Evolutionary conservation across 805 yeast species (phyloP), one percentile per base, ranked within the genome.

Genomic region (Wickerhamiella dianesei): DNA sequence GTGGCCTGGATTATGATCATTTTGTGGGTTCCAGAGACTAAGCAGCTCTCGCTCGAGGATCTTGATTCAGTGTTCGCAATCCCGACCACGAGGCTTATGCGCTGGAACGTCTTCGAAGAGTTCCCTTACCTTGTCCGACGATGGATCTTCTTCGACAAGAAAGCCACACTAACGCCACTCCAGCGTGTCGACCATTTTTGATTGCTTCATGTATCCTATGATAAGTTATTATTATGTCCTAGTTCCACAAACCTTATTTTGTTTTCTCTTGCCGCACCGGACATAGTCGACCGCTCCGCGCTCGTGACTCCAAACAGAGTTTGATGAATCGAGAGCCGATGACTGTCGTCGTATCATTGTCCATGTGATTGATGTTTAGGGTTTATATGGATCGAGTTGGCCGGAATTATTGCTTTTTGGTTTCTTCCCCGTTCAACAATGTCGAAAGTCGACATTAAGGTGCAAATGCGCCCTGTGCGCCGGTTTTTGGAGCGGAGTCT

Each of bases 21-120:
- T 50, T 60, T 64, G 41, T 64, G 64, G 62, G 62, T 68, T 20
- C 82, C 87, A 2, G 88, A 81, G 59, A 81, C 88, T 2, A 76
- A 76, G 64, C 77, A 76, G 32, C 72, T 78, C 52, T 79, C 89
- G 0, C 72, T 82, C 56, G 92, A 82, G 64, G 86, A 82, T 62
- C 70, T 82, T 59, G 89, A 82, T 59, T 79, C 77, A 44, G 82
- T 82, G 16, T 82, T 82, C 59, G 70, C 69, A 21, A 80, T 79
- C 17, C 69, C 80, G 9, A 59, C 75, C 32, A 47, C 60, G 25
- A 63, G 70, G 46, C 82, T 78, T 57, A 80, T 82, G 45, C 50
- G 57, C n/a, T 73, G 71, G 55, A 74, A 71, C 56, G 50, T 71
- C 40, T 58, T 56, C 48, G 25, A 48, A 21, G 45, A 21, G 19